These are phyloP conservation scores for Nakaseomyces nivariensis DNA, from an alignment of 1,139 yeast species.

Conservation along the genomic window DNA sequence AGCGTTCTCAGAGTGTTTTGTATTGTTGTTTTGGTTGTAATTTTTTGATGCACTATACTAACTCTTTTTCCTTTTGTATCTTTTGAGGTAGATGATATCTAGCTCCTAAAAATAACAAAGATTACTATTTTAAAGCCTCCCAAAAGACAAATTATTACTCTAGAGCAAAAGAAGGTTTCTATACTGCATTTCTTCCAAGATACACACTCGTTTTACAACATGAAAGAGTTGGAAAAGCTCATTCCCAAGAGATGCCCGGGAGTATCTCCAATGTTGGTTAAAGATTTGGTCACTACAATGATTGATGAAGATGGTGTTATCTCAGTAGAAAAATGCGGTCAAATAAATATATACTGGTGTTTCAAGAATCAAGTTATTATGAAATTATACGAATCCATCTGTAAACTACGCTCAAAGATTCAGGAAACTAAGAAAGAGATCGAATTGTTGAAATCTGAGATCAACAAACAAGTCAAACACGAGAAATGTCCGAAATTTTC, in stretches of 20 bases:
- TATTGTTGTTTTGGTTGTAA: no score
- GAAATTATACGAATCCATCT: conserved; percentile 18
- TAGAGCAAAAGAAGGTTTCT: conserved; percentile 35
- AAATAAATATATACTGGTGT: conserved; percentile 45
- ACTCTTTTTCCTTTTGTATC: no score
- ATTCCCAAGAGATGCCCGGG: conserved; percentile 39
- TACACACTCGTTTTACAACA: conserved; percentile 35
- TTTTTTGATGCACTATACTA: no score
- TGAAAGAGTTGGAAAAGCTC: conserved; percentile 42
- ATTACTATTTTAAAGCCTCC: conserved; percentile 13
- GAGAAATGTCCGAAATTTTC: neutral
- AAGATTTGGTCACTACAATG: conserved; percentile 37
- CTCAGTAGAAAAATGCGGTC: conserved; percentile 45
- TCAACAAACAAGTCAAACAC: neutral
- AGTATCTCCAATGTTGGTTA: conserved; percentile 39
- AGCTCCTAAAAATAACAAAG: neutral
- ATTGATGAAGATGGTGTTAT: conserved; percentile 40
- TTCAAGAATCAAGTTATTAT: conserved; percentile 35
- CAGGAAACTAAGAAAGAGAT: neutral
- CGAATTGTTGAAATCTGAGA: neutral
- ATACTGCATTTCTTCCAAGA: conserved; percentile 36
- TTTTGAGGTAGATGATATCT: no score
- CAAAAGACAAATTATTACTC: conserved; percentile 17
- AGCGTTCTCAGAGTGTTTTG: no score
- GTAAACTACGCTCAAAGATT: neutral